Conservation (phyloP, 2,329 filamentous ascomycete species). For the Trichoderma harzianum region DNA sequence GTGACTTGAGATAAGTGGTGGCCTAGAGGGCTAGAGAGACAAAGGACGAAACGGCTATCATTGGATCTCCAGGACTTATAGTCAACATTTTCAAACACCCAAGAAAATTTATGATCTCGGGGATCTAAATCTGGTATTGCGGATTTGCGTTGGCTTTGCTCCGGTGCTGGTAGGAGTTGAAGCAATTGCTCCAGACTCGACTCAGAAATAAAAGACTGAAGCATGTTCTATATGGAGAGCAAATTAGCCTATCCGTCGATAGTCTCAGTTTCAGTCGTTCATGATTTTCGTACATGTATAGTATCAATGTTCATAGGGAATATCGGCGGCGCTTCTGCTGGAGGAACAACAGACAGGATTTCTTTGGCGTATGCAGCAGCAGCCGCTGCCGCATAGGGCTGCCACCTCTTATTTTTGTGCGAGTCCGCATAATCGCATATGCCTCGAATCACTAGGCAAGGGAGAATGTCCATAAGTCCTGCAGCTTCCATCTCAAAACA, state of each 20-base stretch:
- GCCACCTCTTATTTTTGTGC: constrained; percentile 38
- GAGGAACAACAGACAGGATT: not conserved
- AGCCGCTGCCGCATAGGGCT: constrained; percentile 33
- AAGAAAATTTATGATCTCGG: not conserved
- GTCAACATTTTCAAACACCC: not conserved
- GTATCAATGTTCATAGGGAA: accelerated
- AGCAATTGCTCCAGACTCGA: not conserved
- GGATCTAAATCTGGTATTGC: not conserved
- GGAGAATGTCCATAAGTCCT: constrained; percentile 21
- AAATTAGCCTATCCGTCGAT: too few relatives aligned
- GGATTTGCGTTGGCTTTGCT: not conserved
- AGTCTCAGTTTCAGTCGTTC: too few relatives aligned
- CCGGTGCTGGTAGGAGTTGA: not conserved
- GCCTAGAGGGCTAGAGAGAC: not conserved
- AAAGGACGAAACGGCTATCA: not conserved
- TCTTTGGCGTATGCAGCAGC: constrained; percentile 30
- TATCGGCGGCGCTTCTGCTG: not conserved
- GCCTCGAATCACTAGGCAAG: constrained; percentile 33
- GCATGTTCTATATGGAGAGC: too few relatives aligned
- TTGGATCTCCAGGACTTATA: not conserved
- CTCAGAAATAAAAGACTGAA: too few relatives aligned
- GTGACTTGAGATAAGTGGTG: not conserved
- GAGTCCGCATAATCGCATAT: constrained; percentile 39
- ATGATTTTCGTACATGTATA: not conserved
- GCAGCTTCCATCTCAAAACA: constrained; percentile 30